Base-by-base conservation (phyloP, 23 red algal genomes). In the Gracilaria gracilis region DNA sequence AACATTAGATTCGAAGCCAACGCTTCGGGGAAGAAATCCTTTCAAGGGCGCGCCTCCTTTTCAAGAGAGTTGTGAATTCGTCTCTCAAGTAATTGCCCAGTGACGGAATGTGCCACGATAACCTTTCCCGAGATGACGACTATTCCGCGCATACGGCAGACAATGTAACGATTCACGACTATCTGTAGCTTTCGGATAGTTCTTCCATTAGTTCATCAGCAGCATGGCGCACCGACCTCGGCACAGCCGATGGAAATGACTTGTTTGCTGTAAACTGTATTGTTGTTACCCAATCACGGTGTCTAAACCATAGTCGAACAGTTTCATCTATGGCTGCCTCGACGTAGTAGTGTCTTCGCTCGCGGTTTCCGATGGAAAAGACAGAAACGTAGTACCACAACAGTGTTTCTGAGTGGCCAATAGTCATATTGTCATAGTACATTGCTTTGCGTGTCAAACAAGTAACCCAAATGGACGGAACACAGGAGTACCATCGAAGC, bases 351-450 rank as follows among this genome's bases (percentile, higher is more conserved):
- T 28, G 38, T 28, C 72, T 49, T 51, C 72, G 40, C 17, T 46
- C 46, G 14, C 72, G 72, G 46, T 77, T 77, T 37, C 72, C 72
- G n/a, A 77, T 77, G 72, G 31, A 49, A 77, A 51, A 51, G 40
- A 51, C 72, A 25, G 40, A 77, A 29, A 14, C 46, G 20, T 77
- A 50, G 36, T 77, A 77, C 72, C 72, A 77, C 38, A n/a, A 77
- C 27, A 77, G 40, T 6, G 20, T 50, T 28, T 50, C 6, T 8
- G 72, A 51, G 32, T 77, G 42, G 23, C 19, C 19, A 31, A 49
- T 48, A 0, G 72, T 77, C 72, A 77, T 49, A 50, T 77, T 77
- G 42, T 77, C 42, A 51, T 28, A 49, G 36, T 31, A 51, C 21
- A 49, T 42, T n/a, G 1, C 6, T 17, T 77, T 23, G 36, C 42